Percentiles rank a stretch among this genome's conserved stretches.
Evolutionary conservation across 139 green algal species (phyloP).

Genomic region (Cymbomonas tetramitiformis): DNA sequence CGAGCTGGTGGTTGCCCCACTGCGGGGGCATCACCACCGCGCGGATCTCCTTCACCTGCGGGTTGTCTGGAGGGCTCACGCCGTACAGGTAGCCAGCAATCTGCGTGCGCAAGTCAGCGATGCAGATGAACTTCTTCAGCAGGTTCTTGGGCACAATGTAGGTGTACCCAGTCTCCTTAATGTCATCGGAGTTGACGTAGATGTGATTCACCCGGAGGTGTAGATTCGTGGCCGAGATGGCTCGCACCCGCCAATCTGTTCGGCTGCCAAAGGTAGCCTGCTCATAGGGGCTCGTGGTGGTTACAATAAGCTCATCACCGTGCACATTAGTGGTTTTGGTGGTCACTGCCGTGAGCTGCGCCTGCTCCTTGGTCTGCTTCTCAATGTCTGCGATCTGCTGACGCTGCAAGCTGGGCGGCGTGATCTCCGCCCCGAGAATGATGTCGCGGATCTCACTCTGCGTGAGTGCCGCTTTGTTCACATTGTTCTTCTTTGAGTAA

Average conservation of each 20-base stretch:
- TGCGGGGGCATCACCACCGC: conserved; percentile 89
- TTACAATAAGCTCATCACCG: conserved; percentile 91
- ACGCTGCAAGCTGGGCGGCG: conserved; percentile 79
- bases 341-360: conserved; percentile 77
- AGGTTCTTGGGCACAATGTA: conserved; percentile 99
- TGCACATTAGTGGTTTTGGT: conserved; percentile 91
- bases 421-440: conserved; percentile 97
- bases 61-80: conserved; percentile 86
- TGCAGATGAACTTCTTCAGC: conserved; percentile 97
- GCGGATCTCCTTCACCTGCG: conserved; percentile 86
- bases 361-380: conserved; percentile 55
- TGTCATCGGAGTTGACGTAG: conserved; percentile 94
- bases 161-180: conserved; percentile 82
- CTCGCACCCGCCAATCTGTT: conserved; percentile 95
- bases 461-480: conserved; percentile 86
- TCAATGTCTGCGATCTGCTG: conserved; percentile 99
- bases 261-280: conserved; percentile 80
- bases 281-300: conserved; percentile 91
- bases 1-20: conserved; percentile 84
- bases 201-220: conserved; percentile 98
- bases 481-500: conserved; percentile 99
- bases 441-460: conserved; percentile 96
- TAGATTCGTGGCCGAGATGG: conserved; percentile 89
- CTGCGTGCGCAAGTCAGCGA: conserved; percentile 93
- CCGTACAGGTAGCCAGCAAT: conserved; percentile 77